A percentile compares a stretch with the other conserved stretches of the same genome.
phyloP scores from a whole-genome alignment of 179 eudicot species.

The Vitellaria paradoxa region DNA sequence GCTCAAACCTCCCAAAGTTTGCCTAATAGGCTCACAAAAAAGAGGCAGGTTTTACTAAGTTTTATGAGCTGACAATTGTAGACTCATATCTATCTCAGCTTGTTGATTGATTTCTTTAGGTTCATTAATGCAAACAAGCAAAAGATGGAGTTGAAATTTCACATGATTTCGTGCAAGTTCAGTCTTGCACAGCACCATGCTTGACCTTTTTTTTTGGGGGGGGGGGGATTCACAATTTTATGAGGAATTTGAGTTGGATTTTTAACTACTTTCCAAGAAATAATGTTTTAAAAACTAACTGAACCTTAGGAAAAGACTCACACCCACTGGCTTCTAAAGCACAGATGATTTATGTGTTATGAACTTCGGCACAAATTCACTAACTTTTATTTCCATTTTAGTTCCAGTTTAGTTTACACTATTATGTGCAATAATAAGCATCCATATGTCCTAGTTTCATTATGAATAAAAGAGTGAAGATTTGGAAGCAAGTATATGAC shows the following conservation, averaged over 20 bases:
- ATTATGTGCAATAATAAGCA: no score
- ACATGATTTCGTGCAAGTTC: no score
- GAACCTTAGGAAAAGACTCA: not conserved
- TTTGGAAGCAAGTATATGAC: not conserved
- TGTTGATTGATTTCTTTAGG: not conserved
- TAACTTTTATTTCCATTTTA: not conserved
- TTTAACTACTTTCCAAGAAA: not conserved
- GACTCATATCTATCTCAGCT: not conserved
- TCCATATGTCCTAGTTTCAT: not conserved
- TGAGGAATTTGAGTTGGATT: no score
- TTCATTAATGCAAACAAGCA: not conserved
- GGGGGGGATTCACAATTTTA: no score
- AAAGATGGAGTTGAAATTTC: not conserved
- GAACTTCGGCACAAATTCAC: not conserved
- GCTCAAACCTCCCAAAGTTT: not conserved
- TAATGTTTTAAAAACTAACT: not conserved
- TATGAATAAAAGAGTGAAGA: not conserved
- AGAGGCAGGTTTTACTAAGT: not conserved
- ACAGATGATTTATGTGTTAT: not conserved
- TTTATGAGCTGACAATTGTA: not conserved
- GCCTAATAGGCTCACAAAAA: not conserved
- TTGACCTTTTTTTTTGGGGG: no score
- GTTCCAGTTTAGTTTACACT: not conserved
- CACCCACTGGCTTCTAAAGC: not conserved
- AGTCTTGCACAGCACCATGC: no score